Evolutionary conservation across 1,284 basidiomycete genomes (phyloP), one percentile per base, ranked within the genome.

Genomic region (Grifola frondosa): DNA sequence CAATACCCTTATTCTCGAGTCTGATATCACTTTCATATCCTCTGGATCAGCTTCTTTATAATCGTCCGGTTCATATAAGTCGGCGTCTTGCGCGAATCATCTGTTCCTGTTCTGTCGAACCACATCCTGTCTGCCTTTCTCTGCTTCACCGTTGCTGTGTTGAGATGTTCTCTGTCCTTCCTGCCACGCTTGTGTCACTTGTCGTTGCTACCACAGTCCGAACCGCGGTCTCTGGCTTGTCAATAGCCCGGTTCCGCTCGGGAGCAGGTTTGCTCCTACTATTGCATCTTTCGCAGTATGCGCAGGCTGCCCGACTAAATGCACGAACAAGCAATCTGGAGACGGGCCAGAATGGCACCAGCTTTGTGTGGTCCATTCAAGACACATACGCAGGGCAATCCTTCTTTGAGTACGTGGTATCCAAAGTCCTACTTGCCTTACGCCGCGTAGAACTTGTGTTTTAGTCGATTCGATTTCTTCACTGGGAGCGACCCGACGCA

Each of bases 401-500:
- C 15, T 69, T 69, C 52, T 68, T 68, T 36, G 58, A 68, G 67
- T 68, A 44, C 42, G 66, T 62, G 8, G n/a, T n/a, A n/a, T n/a
- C n/a, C n/a, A n/a, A n/a, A n/a, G n/a, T n/a, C n/a, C n/a, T n/a
- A n/a, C 24, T 19, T 15, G 20, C n/a, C 20, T 12, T 12, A 24
- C 22, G 15, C 19, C 12, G 32, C n/a, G n/a, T n/a, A n/a, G n/a
- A n/a, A n/a, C n/a, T n/a, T n/a, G n/a, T n/a, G n/a, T n/a, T n/a
- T n/a, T 54, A 85, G 83, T 42, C 66, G 67, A 22, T 86, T 77
- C 50, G 53, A 65, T 24, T 88, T 86, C 61, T 87, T 75, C 57
- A 77, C 67, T 6, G 76, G 67, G 22, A 15, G 53, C 4, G 84
- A 88, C 64, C 85, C 84, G 30, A 88, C 84, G 23, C 70, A 82